Evolutionary conservation across 306 rosid species (phyloP).

Genomic region (Heteromeles arbutifolia): DNA sequence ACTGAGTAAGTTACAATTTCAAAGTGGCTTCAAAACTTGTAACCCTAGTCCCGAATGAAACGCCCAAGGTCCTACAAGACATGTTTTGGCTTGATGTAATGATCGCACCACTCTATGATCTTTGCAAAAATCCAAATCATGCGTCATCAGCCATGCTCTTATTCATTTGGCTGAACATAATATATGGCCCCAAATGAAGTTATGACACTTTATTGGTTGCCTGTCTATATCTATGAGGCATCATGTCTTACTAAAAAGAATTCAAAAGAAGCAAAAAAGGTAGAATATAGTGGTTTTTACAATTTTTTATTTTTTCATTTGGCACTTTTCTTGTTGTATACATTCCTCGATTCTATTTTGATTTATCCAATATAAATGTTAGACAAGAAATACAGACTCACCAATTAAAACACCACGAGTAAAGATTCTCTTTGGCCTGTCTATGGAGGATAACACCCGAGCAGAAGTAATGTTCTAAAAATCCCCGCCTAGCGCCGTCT

Average conservation of each 20-base stretch:
- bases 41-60: background rate
- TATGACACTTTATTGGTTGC: background rate
- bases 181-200: background rate
- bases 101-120: background rate
- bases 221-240: background rate
- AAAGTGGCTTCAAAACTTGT: background rate
- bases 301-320: no score
- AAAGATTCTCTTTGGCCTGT: no score
- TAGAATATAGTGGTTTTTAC: background rate
- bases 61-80: background rate
- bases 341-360: background rate
- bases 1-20: background rate
- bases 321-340: background rate
- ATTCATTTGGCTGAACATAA: background rate
- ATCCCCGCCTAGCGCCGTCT: no score
- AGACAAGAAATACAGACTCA: no score
- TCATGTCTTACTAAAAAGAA: background rate
- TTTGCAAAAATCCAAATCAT: background rate
- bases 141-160: constrained; percentile 2
- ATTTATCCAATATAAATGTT: no score
- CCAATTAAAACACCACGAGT: no score
- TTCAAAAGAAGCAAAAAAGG: background rate
- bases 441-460: no score
- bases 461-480: no score
- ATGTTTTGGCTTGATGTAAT: background rate